Base-by-base conservation (phyloP, 2,329 filamentous ascomycete species). In the Colletotrichum gloeosporioides region DNA sequence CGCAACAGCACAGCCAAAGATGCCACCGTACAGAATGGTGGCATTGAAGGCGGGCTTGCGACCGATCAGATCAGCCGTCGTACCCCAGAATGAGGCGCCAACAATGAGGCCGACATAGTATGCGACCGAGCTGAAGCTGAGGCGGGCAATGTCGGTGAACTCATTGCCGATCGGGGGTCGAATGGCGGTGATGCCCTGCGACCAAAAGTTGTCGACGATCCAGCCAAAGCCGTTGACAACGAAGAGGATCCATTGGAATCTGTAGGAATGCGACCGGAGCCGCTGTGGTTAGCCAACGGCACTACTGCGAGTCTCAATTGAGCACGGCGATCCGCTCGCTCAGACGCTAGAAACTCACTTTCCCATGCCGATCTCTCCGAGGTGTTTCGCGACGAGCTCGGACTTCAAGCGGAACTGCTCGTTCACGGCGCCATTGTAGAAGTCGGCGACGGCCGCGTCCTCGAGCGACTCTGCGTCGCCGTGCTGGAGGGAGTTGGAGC, bases 1-100 rank as follows among this genome's bases (percentile, higher is more conserved):
- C 0, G 91, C 92, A 5, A 89, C 90, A 0, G 90, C 85, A 22
- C 92, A 86, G 0, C 89, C 92, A 78, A 93, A 93, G 3, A 92
- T 85, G 1, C 86, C 86, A 0, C 84, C 85, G 6, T 88, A 81
- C 6, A 89, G 79, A 2, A 88, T 82, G 0, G 87, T 89, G 0
- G 79, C 81, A 70, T 88, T 89, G 80, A 89, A 89, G 1, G 87
- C 87, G 1, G 84, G 86, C 31, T 83, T 82, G 16, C 86, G 84
- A 18, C 87, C 87, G 68, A 87, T 81, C 9, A 88, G 69, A 64
- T 87, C 86, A 13, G 83, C 84, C 0, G 84, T 84, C 0, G 82
- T 83, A 5, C 86, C 86, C 87, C 87, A 89, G 69, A 89, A 86
- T 0, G 85, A 86, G 1, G 87, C 86, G 1, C 87, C 87, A 0